phyloP scores from a whole-genome alignment of 441 rosid genomes.

The Mallotus repandus region DNA sequence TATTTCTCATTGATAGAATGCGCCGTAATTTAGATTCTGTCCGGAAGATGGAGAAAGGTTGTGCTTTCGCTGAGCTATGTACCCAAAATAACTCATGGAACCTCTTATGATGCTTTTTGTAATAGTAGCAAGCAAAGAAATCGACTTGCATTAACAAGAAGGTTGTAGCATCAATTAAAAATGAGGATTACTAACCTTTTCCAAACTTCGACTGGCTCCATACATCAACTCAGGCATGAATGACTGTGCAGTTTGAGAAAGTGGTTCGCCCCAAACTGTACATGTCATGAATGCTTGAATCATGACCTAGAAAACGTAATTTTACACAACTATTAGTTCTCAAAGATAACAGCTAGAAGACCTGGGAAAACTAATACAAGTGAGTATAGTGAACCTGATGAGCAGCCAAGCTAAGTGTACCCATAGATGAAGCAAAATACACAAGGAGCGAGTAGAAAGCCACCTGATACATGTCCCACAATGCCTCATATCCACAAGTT shows the following conservation, averaged over 20 bases:
- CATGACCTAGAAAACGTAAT: conserved; percentile 58
- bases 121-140: not conserved
- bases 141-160: not conserved
- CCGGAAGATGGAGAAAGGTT: too few relatives aligned
- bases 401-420: conserved; percentile 72
- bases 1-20: not conserved
- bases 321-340: conserved; percentile 11
- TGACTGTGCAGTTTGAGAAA: conserved; percentile 94
- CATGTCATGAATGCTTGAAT: conserved; percentile 75
- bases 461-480: conserved; percentile 46
- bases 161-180: not conserved
- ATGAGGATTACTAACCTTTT: conserved; percentile 46
- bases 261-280: conserved; percentile 90
- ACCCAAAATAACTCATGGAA: not conserved
- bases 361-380: conserved; percentile 7
- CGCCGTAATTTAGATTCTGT: not conserved
- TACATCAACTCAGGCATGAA: conserved; percentile 90
- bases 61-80: too few relatives aligned
- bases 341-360: conserved; percentile 2
- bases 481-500: conserved; percentile 22
- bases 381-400: conserved; percentile 65
- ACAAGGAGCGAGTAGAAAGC: conserved; percentile 78
- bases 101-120: not conserved
- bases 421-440: conserved; percentile 91
- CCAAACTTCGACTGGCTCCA: conserved; percentile 61